Percentiles rank a stretch among this genome's conserved stretches.
Evolutionary conservation across 2,329 filamentous ascomycete species (phyloP).

Genomic region (Bipolaris zeicola): DNA sequence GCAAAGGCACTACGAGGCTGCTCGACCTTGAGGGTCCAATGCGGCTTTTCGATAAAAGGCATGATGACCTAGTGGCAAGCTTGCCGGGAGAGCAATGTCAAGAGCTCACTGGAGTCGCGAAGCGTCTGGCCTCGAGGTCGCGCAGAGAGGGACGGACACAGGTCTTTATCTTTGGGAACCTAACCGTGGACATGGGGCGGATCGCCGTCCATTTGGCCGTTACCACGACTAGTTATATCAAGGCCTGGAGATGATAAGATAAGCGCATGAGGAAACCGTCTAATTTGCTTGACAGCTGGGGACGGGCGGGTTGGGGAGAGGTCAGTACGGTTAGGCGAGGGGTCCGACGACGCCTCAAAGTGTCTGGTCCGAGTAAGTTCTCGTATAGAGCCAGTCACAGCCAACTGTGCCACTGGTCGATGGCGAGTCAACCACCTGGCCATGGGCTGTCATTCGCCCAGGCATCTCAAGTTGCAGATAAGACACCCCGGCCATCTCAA

Average conservation of each 20-base stretch:
- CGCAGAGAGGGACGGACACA: conserved; percentile 2
- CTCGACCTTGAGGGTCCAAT: conserved; percentile 49
- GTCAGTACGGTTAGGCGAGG: neutral
- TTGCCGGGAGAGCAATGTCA: neutral
- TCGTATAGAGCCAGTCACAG: conserved; percentile 4
- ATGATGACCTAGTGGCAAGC: conserved; percentile 18
- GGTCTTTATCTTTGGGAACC: conserved; percentile 10
- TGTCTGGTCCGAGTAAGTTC: neutral
- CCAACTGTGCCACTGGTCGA: too few species aligned
- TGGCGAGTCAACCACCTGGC: neutral
- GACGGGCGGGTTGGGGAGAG: neutral
- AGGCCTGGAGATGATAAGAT: conserved; percentile 5
- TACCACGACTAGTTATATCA: conserved; percentile 4
- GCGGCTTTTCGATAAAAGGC: conserved; percentile 46
- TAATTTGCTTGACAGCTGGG: neutral
- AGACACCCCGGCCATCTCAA: conserved; percentile 8
- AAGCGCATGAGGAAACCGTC: neutral
- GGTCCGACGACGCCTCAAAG: neutral
- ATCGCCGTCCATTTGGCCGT: conserved; percentile 7
- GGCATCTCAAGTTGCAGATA: conserved; percentile 11
- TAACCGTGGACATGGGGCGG: neutral
- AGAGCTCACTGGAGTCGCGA: neutral
- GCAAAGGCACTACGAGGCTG: conserved; percentile 56
- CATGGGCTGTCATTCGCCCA: conserved; percentile 8
- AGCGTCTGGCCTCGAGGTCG: neutral